Conservation (phyloP, 768 basidiomycete species). For the Lentinula detonsa region DNA sequence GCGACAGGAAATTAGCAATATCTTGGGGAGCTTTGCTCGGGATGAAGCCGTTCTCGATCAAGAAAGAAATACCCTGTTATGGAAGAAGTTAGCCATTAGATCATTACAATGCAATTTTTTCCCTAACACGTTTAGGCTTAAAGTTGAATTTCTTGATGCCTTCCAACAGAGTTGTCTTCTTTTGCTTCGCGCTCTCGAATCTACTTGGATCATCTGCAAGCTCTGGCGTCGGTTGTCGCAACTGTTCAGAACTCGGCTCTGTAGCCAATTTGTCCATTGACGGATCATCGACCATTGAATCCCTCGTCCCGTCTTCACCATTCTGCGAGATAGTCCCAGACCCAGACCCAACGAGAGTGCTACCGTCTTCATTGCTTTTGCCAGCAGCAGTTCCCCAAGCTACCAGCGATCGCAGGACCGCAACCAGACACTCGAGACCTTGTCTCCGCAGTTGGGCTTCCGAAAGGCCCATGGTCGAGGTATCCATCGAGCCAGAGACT, state of each 20-base stretch:
- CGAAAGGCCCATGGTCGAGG: conserved; percentile 60
- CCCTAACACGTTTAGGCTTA: conserved; percentile 89
- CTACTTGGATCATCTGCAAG: conserved; percentile 81
- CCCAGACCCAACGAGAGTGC: conserved; percentile 24
- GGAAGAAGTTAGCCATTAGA: not conserved
- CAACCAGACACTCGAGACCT: conserved; percentile 90
- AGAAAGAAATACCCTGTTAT: conserved; percentile 77
- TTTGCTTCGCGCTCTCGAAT: conserved; percentile 94
- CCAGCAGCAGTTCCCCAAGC: conserved; percentile 73
- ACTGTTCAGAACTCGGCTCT: conserved; percentile 43
- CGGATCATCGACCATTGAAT: conserved; percentile 49
- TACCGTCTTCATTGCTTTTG: conserved; percentile 34
- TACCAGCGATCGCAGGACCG: conserved; percentile 85
- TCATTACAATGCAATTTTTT: not conserved
- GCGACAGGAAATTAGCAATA: conserved; percentile 79
- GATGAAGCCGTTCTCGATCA: conserved; percentile 87
- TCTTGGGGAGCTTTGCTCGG: conserved; percentile 62
- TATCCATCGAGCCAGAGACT: conserved; percentile 63
- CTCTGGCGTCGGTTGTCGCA: conserved; percentile 72
- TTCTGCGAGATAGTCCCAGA: conserved; percentile 32
- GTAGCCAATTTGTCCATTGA: conserved; percentile 51
- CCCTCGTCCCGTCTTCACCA: conserved; percentile 49
- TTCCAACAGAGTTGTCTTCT: conserved; percentile 90
- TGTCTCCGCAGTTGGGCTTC: conserved; percentile 85
- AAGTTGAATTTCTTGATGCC: conserved; percentile 98